Conservation (phyloP, 805 yeast species). For the Ogataea nitratoaversa region DNA sequence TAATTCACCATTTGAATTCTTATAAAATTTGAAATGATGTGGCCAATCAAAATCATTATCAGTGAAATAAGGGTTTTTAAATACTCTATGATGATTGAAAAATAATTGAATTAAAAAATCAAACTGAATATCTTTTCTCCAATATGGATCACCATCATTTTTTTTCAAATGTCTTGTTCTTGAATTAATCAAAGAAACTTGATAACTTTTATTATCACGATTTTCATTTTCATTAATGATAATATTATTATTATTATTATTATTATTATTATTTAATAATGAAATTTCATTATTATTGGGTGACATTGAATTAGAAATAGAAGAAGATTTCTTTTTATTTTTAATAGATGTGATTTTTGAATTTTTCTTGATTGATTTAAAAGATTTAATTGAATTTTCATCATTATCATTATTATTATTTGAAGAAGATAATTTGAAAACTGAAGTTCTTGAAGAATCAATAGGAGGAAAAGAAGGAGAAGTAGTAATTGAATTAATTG, state of each 20-base stretch:
- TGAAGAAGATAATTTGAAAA: neutral
- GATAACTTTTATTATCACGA: slow-evolving; percentile 22
- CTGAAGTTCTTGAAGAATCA: neutral
- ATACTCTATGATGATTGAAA: slow-evolving; percentile 57
- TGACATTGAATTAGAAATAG: too few relatives aligned
- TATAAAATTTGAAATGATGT: slow-evolving; percentile 24
- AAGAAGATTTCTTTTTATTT: too few relatives aligned
- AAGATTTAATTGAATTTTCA: too few relatives aligned
- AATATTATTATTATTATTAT: too few relatives aligned
- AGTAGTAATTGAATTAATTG: neutral
- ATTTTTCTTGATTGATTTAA: too few relatives aligned
- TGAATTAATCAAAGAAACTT: slow-evolving; percentile 27
- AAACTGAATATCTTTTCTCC: slow-evolving; percentile 84
- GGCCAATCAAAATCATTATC: slow-evolving; percentile 36
- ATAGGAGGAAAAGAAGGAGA: neutral
- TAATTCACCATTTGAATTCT: slow-evolving; percentile 22
- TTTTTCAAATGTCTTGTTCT: slow-evolving; percentile 67
- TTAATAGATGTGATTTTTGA: too few relatives aligned
- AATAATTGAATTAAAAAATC: slow-evolving; percentile 67
- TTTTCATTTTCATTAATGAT: too few relatives aligned
- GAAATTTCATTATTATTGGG: too few relatives aligned
- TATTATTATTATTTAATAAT: too few relatives aligned
- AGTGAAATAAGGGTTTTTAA: slow-evolving; percentile 54
- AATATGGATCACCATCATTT: slow-evolving; percentile 86
- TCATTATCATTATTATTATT: too few relatives aligned